Conservation (phyloP, 2,329 filamentous ascomycete species). For the Pseudogymnoascus sp. region DNA sequence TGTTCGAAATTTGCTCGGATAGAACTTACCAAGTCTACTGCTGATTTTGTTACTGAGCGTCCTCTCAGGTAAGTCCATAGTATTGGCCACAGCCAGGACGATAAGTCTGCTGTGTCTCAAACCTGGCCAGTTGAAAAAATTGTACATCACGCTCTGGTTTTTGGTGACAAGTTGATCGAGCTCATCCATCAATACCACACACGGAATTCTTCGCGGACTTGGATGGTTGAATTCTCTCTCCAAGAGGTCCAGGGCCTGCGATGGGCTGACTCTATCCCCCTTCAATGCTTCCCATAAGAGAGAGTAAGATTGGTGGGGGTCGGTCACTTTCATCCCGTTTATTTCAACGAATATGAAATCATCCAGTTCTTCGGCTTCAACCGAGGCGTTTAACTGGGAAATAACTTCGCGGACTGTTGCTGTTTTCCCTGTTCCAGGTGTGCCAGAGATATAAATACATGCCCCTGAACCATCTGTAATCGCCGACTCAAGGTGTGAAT, state of each 20-base stretch:
- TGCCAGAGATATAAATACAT: constrained; percentile 99
- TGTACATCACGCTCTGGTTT: constrained; percentile 99
- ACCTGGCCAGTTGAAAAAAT: constrained; percentile 99
- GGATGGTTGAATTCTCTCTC: constrained; percentile 90
- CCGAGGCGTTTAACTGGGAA: constrained; percentile 76
- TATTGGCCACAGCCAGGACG: constrained; percentile 95
- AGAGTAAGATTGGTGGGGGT: constrained; percentile 92
- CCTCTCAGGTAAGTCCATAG: constrained; percentile 94
- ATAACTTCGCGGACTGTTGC: constrained; percentile 95
- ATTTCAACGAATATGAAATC: constrained; percentile 99
- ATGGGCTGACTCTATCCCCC: constrained; percentile 83
- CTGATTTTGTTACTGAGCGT: constrained; percentile 98
- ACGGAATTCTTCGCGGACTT: constrained; percentile 82
- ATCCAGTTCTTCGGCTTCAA: constrained; percentile 82
- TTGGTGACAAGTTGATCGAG: constrained; percentile 95
- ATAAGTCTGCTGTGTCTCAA: constrained; percentile 86
- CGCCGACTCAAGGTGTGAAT: constrained; percentile 86
- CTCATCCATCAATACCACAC: constrained; percentile 97
- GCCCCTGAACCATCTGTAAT: constrained; percentile 89
- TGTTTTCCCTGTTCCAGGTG: constrained; percentile 93
- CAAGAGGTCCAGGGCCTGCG: constrained; percentile 82
- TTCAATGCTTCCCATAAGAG: constrained; percentile 93
- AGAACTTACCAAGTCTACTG: constrained; percentile 57
- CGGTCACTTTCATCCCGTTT: constrained; percentile 99
- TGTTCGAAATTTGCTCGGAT: neutral